Conservation (phyloP, 2,329 filamentous ascomycete genomes). For the Neurospora crassa region DNA sequence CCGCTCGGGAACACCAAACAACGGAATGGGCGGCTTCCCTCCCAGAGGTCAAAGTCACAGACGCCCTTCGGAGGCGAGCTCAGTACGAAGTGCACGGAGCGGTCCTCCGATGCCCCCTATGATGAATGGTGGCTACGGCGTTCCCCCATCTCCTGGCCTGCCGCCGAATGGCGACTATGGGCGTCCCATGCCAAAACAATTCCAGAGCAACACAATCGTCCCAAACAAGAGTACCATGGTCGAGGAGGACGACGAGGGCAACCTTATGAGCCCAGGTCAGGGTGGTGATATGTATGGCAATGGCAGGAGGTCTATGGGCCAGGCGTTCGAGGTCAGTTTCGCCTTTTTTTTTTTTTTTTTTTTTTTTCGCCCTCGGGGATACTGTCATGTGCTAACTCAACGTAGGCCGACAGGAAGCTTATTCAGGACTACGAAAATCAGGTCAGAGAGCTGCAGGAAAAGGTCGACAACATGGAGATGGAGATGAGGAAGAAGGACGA, state of each 20-base stretch:
- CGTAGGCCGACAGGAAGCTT: constrained; percentile 56
- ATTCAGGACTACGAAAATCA: constrained; percentile 75
- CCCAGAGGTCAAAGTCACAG: constrained; percentile 43
- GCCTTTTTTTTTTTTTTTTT: not conserved
- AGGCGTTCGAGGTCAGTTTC: constrained; percentile 16
- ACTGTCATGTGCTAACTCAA: constrained; percentile 12
- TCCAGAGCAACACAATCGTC: constrained; percentile 91
- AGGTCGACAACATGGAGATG: constrained; percentile 61
- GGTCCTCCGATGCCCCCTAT: constrained; percentile 16
- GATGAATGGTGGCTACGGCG: constrained; percentile 21
- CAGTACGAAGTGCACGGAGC: constrained; percentile 36
- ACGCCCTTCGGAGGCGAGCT: constrained; percentile 53
- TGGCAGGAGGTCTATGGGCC: constrained; percentile 6
- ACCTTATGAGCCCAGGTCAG: constrained; percentile 39
- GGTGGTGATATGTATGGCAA: constrained; percentile 33
- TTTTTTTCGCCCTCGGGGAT: constrained; percentile 9
- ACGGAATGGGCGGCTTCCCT: constrained; percentile 40
- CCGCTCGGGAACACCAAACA: constrained; percentile 53
- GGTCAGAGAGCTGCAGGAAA: constrained; percentile 64
- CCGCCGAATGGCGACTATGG: constrained; percentile 53
- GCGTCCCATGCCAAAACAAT: constrained; percentile 75
- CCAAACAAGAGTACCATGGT: constrained; percentile 98
- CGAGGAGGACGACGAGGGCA: constrained; percentile 75
- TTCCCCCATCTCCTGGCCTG: constrained; percentile 50
- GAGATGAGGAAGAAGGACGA: constrained; percentile 58